These are phyloP conservation scores for Secale cereale DNA, from an alignment of 176 grass and related monocot species.

Conservation along the genomic window DNA sequence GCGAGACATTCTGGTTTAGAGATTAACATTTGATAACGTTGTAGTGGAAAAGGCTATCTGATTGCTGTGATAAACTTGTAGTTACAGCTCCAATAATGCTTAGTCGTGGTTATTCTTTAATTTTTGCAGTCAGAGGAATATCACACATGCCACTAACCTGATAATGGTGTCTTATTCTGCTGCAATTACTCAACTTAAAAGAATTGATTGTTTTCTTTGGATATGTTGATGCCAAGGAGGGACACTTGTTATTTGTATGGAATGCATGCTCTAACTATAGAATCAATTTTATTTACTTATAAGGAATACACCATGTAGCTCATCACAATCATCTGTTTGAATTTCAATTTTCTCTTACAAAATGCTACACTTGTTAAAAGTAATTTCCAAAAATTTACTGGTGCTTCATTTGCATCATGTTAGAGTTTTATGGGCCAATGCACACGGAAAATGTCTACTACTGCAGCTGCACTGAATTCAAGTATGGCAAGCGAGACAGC, in stretches of 20 bases:
- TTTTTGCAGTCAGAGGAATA: not conserved
- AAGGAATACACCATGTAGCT: not conserved
- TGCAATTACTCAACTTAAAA: not conserved
- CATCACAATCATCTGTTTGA: not conserved
- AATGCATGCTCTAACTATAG: not conserved
- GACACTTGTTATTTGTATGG: not conserved
- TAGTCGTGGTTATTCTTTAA: not conserved
- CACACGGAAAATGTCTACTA: slow-evolving; percentile 63
- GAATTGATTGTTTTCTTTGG: not conserved
- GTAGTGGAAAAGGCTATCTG: not conserved
- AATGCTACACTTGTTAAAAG: not conserved
- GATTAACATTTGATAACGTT: not conserved
- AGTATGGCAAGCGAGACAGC: slow-evolving; percentile 12
- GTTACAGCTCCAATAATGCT: not conserved
- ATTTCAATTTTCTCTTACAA: not conserved
- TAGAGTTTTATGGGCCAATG: slow-evolving; percentile 43
- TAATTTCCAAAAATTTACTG: not conserved
- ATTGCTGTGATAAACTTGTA: not conserved
- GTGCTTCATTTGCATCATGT: not conserved
- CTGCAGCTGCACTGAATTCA: slow-evolving; percentile 44
- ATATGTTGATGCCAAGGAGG: not conserved
- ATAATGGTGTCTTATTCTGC: not conserved
- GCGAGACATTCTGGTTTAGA: slow-evolving; percentile 15
- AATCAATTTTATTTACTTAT: not conserved
- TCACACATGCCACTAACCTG: not conserved